A percentile compares a stretch with the other conserved stretches of the same genome.
Conservation (phyloP, 129 eudicot species). For the Artemisia annua region DNA sequence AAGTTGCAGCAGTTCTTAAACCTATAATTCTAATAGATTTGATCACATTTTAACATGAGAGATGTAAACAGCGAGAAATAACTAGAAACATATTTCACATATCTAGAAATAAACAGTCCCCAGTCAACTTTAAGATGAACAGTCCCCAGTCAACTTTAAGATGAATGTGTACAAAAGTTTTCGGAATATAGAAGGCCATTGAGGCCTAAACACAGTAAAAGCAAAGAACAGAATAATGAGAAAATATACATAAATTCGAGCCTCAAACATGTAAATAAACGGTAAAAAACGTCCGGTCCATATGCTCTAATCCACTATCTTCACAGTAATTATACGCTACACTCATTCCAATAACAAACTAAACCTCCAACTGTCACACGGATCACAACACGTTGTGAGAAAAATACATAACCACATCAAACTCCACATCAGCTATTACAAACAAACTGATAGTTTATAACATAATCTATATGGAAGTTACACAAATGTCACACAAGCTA, state of each 20-base stretch:
- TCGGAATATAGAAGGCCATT: slow-evolving; percentile 12
- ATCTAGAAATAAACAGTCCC: neutral
- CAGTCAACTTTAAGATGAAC: neutral
- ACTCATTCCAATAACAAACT: slow-evolving; percentile 1
- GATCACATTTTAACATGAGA: no score
- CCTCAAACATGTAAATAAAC: slow-evolving; percentile 10
- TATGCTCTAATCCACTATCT: slow-evolving; percentile 11
- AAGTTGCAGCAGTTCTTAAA: no score
- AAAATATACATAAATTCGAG: slow-evolving; percentile 7
- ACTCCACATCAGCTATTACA: slow-evolving; percentile 5
- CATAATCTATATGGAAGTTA: neutral
- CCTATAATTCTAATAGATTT: no score
- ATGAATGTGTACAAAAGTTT: slow-evolving; percentile 16
- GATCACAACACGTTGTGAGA: neutral
- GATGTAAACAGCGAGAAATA: no score
- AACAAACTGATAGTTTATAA: neutral
- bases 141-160: slow-evolving; percentile 13
- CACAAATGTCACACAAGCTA: neutral
- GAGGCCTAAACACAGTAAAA: neutral
- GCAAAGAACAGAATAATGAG: slow-evolving; percentile 4
- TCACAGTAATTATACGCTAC: slow-evolving; percentile 12
- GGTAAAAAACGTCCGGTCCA: neutral
- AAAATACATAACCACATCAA: neutral
- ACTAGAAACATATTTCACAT: no score
- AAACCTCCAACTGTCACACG: slow-evolving; percentile 12